Evolutionary conservation across 2,329 filamentous ascomycete species (phyloP).

Genomic region (Beauveria varroae): DNA sequence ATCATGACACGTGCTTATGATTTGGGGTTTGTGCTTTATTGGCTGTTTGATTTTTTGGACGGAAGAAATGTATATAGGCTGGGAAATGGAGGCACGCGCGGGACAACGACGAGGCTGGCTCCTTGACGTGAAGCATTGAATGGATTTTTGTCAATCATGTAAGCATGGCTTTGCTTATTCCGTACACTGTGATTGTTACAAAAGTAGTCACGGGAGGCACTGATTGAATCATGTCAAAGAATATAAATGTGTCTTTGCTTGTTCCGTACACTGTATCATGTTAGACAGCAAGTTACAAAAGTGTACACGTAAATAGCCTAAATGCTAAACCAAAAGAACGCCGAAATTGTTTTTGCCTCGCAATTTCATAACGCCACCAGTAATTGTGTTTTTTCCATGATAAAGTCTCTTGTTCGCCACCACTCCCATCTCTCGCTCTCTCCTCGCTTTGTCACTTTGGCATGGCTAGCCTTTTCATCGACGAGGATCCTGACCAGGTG

Average conservation of each 20-base stretch:
- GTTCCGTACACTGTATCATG: no score
- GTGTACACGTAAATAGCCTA: neutral
- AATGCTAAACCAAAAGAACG: neutral
- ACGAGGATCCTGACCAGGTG: constrained; percentile 17
- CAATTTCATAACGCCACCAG: constrained; percentile 20
- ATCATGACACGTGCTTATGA: neutral
- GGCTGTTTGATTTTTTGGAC: neutral
- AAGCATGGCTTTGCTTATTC: neutral
- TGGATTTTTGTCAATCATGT: neutral
- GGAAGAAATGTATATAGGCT: neutral
- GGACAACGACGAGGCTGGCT: neutral
- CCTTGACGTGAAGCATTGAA: constrained; percentile 4
- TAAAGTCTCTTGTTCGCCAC: neutral
- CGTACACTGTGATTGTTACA: neutral
- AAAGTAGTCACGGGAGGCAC: no score
- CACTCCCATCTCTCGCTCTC: neutral
- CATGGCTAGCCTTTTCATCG: neutral
- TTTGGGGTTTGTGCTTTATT: neutral
- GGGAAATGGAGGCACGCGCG: neutral
- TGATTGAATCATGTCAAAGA: no score
- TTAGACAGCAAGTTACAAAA: no score
- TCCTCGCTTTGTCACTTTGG: neutral
- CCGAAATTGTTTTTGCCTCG: neutral
- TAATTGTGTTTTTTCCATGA: neutral
- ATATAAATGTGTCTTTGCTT: no score